These are phyloP conservation scores for Apiotrichum akiyoshidainum DNA, from an alignment of 1,284 basidiomycete species.

Conservation along the genomic window DNA sequence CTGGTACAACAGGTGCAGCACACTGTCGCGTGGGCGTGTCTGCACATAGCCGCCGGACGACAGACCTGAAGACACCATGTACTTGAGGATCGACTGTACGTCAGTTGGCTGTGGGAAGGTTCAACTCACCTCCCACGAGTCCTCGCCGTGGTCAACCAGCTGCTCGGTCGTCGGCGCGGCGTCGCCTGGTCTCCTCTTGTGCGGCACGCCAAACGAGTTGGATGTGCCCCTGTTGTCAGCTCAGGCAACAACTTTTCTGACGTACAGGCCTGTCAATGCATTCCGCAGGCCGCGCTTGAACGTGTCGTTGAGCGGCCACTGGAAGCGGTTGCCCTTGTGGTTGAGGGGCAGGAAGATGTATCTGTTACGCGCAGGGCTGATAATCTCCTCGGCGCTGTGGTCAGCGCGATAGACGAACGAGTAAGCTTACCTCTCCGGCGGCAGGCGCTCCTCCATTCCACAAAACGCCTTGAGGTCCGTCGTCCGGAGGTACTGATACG, in stretches of 20 bases:
- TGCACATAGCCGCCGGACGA: constrained; percentile 53
- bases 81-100: constrained; percentile 86
- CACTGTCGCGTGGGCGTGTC: constrained; percentile 66
- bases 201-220: constrained; percentile 85
- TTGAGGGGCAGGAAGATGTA: constrained; percentile 63
- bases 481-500: constrained; percentile 69
- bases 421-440: constrained; percentile 28
- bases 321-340: constrained; percentile 53
- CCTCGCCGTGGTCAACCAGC: constrained; percentile 79
- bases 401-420: too few relatives aligned
- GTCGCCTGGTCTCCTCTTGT: constrained; percentile 57
- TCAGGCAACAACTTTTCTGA: constrained; percentile 12
- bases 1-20: constrained; percentile 74
- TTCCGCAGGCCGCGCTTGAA: constrained; percentile 78
- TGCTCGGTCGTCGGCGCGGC: constrained; percentile 55
- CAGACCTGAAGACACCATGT: constrained; percentile 87
- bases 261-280: constrained; percentile 88
- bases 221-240: constrained; percentile 67
- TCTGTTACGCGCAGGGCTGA: constrained; percentile 64
- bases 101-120: too few relatives aligned
- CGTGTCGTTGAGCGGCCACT: constrained; percentile 63
- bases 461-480: constrained; percentile 81
- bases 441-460: constrained; percentile 53
- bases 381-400: constrained; percentile 65
- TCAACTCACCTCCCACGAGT: constrained; percentile 87